These are phyloP conservation scores for Anisodus acutangulus DNA, from an alignment of 257 asterid genomes.

Conservation along the genomic window DNA sequence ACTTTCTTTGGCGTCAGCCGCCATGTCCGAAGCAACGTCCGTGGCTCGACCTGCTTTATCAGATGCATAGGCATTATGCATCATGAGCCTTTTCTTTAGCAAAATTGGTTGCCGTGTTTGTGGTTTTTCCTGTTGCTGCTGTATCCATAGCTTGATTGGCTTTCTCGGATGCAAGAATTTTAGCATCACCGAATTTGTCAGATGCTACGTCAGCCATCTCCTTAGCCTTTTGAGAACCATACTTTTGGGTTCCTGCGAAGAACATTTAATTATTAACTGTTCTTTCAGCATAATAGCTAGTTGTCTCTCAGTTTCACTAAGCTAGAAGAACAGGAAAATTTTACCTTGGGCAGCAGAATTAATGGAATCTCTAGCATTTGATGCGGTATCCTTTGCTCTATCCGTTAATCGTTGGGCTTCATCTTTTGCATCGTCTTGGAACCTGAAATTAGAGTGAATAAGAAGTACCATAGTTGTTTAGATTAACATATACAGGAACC, in stretches of 20 bases:
- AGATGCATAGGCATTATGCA: slow-evolving; percentile 33
- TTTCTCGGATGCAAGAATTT: slow-evolving; percentile 40
- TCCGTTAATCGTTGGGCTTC: slow-evolving; percentile 38
- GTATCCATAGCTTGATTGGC: slow-evolving; percentile 38
- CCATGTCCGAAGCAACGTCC: slow-evolving; percentile 27
- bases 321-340: neutral
- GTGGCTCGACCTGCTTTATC: slow-evolving; percentile 31
- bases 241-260: slow-evolving; percentile 52
- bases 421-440: slow-evolving; percentile 42
- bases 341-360: slow-evolving; percentile 58
- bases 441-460: neutral
- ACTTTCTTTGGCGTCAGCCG: slow-evolving; percentile 27
- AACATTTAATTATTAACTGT: neutral
- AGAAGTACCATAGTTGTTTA: neutral
- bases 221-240: slow-evolving; percentile 53
- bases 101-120: neutral
- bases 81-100: slow-evolving; percentile 31
- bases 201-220: slow-evolving; percentile 36
- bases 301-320: neutral
- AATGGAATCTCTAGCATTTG: slow-evolving; percentile 47
- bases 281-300: neutral
- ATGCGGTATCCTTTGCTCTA: slow-evolving; percentile 51
- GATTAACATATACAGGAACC: neutral
- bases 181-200: slow-evolving; percentile 44
- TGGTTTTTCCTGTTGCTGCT: slow-evolving; percentile 33